Evolutionary conservation across 352 stramenopile species (phyloP), one percentile per base, ranked within the genome.

Genomic region (Pythium phragmitis): DNA sequence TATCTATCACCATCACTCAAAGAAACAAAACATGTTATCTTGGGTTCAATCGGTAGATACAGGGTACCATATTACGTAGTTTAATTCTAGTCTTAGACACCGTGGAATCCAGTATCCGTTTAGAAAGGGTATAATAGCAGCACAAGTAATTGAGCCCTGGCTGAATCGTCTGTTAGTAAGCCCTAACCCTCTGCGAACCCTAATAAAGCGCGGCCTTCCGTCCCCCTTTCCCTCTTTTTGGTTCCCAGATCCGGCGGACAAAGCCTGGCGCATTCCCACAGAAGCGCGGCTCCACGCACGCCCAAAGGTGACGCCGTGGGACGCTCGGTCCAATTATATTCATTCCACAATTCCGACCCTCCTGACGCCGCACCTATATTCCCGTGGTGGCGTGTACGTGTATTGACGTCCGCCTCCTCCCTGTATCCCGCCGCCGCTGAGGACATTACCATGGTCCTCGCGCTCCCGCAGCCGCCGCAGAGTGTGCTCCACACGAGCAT

Each of bases 401-500:
- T 39, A 39, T 6, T 39, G 34, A 39, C 34, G 34, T 13, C 43
- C 8, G 43, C 43, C 37, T 42, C 37, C 17, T 39, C 14, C 67
- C 26, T 30, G 26, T 30, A 30, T 30, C 4, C 26, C 26, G 26
- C 21, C 21, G 21, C 21, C 21, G 21, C 21, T 21, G 21, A 21
- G 21, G 21, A 14, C 6, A 12, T 45, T 19, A 36, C 23, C 21
- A 70, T 45, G 13, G 69, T 75, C 55, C 67, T 78, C 63, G 42
- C 62, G 57, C 41, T 70, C 12, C 53, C 64, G 8, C 36, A 54
- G 19, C 60, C 70, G 57, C 72, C 68, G 33, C 66, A 57, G 62
- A 77, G 79, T 57, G 83, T 88, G 55, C 73, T 95, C 54, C 84
- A 91, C 73, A 89, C 83, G 42, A 86, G 74, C 57, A 92, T 95